Percentiles rank a stretch among this genome's conserved stretches.
These are phyloP conservation scores for Xerocomus amazonicus DNA, from an alignment of 1,284 basidiomycete species.

Conservation along the genomic window DNA sequence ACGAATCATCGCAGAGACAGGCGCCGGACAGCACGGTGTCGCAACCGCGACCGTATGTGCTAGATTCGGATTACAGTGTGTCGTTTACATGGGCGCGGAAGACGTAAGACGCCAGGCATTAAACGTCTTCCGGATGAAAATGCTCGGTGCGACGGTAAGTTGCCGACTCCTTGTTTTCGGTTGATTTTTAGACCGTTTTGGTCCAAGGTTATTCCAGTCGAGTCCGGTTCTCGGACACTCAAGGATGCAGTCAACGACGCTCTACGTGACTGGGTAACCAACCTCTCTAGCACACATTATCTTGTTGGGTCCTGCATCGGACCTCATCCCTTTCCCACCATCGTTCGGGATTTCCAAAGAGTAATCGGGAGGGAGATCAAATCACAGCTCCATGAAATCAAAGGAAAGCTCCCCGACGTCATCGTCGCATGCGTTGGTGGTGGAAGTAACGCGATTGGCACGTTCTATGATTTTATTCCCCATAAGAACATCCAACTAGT, in stretches of 20 bases:
- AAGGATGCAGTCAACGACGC: slow-evolving; percentile 99
- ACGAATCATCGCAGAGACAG: slow-evolving; percentile 97
- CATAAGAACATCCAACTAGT: slow-evolving; percentile 81
- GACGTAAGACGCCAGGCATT: slow-evolving; percentile 93
- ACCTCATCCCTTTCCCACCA: slow-evolving; percentile 98
- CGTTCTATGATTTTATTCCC: slow-evolving; percentile 92
- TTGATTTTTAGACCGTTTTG: not conserved
- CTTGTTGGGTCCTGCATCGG: slow-evolving; percentile 97
- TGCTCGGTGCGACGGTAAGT: slow-evolving; percentile 87
- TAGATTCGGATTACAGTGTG: slow-evolving; percentile 92
- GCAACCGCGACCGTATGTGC: slow-evolving; percentile 98
- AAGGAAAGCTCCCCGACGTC: slow-evolving; percentile 88
- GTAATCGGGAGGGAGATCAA: slow-evolving; percentile 97
- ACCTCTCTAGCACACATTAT: slow-evolving; percentile 92
- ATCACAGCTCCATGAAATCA: slow-evolving; percentile 70
- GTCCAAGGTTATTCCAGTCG: slow-evolving; percentile 84
- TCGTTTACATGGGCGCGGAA: slow-evolving; percentile 99
- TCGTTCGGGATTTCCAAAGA: slow-evolving; percentile 97
- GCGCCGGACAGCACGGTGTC: slow-evolving; percentile 98
- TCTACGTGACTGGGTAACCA: slow-evolving; percentile 97
- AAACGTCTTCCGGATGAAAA: slow-evolving; percentile 97
- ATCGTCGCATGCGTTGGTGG: slow-evolving; percentile 98
- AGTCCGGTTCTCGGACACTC: slow-evolving; percentile 90
- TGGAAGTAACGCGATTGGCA: slow-evolving; percentile 96
- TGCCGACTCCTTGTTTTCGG: not conserved